Percentiles rank a stretch among this genome's conserved stretches.
phyloP scores from a whole-genome alignment of 805 yeast species.

The Naumovozyma baii region DNA sequence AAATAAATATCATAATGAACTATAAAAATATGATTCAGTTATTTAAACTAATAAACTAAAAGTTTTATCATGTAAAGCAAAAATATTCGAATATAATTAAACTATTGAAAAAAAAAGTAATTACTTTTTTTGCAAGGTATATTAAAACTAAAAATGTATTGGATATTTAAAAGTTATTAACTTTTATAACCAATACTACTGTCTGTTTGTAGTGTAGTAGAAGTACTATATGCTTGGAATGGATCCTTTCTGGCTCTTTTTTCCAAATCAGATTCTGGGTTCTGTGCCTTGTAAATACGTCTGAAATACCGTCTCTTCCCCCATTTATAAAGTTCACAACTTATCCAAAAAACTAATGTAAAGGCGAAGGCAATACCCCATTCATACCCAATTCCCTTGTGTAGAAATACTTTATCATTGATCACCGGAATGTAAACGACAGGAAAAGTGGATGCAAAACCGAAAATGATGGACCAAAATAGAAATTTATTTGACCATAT shows the following conservation, averaged over 20 bases:
- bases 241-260: constrained; percentile 39
- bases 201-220: constrained; percentile 36
- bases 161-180: neutral
- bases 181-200: constrained; percentile 4
- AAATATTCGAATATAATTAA: neutral
- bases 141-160: neutral
- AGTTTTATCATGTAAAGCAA: neutral
- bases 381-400: constrained; percentile 61
- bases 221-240: constrained; percentile 47
- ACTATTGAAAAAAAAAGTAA: neutral
- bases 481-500: constrained; percentile 67
- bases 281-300: constrained; percentile 34
- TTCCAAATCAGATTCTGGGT: constrained; percentile 58
- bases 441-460: constrained; percentile 66
- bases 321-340: constrained; percentile 61
- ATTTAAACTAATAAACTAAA: neutral
- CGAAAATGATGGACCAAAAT: constrained; percentile 71
- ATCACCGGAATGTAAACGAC: constrained; percentile 84
- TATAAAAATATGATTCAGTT: too few species aligned
- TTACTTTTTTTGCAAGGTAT: too few species aligned
- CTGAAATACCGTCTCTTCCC: constrained; percentile 48
- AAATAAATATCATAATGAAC: too few species aligned
- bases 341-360: constrained; percentile 45
- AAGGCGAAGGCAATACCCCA: constrained; percentile 70
- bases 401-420: constrained; percentile 65